Percentiles rank a stretch among this genome's conserved stretches.
Evolutionary conservation across 306 rosid species (phyloP).

Genomic region (Cajanus cajan): DNA sequence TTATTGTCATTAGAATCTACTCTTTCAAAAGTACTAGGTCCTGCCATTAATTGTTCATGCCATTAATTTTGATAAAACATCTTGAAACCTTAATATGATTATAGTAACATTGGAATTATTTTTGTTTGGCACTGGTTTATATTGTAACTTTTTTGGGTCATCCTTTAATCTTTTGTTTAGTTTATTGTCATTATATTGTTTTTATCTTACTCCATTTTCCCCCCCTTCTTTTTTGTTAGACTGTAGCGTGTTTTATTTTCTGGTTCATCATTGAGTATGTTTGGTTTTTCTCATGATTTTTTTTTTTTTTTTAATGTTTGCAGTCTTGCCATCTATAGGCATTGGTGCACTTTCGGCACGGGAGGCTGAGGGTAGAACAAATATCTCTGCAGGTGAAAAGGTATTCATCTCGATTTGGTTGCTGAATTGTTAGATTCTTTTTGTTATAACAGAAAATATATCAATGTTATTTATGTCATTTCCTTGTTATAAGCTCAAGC

Average conservation of each 20-base stretch:
- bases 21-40: not conserved
- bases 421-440: slow-evolving; percentile 11
- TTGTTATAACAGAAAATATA: not conserved
- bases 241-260: not conserved
- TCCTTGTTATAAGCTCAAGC: slow-evolving; percentile 24
- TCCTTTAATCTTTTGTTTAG: not conserved
- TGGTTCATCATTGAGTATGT: slow-evolving; percentile 8
- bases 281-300: slow-evolving; percentile 32
- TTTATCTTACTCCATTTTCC: not conserved
- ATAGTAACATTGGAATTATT: not conserved
- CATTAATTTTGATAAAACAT: not conserved
- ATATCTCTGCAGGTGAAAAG: slow-evolving; percentile 87
- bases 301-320: slow-evolving; percentile 33
- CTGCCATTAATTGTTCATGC: not conserved
- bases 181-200: slow-evolving; percentile 19
- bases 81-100: not conserved
- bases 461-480: slow-evolving; percentile 14
- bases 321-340: slow-evolving; percentile 95
- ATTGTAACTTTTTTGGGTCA: not conserved
- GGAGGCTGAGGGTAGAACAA: slow-evolving; percentile 97
- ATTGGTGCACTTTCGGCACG: slow-evolving; percentile 90
- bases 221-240: not conserved
- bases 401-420: slow-evolving; percentile 43
- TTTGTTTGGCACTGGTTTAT: slow-evolving; percentile 15
- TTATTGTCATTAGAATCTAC: not conserved